A percentile compares a stretch with the other conserved stretches of the same genome.
phyloP scores from a whole-genome alignment of 495 filamentous ascomycete species.

The Xylaria palmicola region DNA sequence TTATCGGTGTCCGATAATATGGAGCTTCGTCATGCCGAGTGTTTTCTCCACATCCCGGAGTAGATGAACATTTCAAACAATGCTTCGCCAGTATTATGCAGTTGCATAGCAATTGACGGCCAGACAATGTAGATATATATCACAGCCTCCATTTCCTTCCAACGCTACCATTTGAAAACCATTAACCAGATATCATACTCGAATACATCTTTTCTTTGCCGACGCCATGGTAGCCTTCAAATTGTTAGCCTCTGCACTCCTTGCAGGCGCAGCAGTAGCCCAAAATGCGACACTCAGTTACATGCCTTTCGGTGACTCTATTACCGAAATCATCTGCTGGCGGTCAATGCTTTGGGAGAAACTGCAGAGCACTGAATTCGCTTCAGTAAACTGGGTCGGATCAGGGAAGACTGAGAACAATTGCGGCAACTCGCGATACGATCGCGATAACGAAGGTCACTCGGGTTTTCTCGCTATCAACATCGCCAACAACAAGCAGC shows the following conservation, averaged over 20 bases:
- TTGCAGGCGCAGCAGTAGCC: slow-evolving; percentile 23
- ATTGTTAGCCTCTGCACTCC: slow-evolving; percentile 20
- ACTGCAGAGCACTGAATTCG: slow-evolving; percentile 42
- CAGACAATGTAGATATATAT: neutral
- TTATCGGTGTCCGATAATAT: slow-evolving; percentile 4
- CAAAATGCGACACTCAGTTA: slow-evolving; percentile 36
- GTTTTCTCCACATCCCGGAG: neutral
- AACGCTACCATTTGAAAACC: no score
- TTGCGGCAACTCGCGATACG: slow-evolving; percentile 40
- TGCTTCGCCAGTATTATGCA: no score
- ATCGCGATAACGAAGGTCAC: slow-evolving; percentile 54
- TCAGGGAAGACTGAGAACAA: slow-evolving; percentile 40
- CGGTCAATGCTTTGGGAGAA: slow-evolving; percentile 44
- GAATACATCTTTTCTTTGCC: neutral
- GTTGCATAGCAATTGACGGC: no score
- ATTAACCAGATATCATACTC: no score
- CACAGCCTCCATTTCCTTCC: neutral
- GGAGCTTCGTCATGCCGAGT: neutral
- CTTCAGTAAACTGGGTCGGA: slow-evolving; percentile 48
- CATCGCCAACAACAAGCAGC: slow-evolving; percentile 48
- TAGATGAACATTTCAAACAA: neutral
- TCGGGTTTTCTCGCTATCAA: slow-evolving; percentile 51
- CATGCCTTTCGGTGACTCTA: slow-evolving; percentile 54
- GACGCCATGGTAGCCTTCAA: slow-evolving; percentile 24
- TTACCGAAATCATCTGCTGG: slow-evolving; percentile 54